Evolutionary conservation across 2,329 filamentous ascomycete species (phyloP), one percentile per base, ranked within the genome.

Genomic region (Xylariales sp.): DNA sequence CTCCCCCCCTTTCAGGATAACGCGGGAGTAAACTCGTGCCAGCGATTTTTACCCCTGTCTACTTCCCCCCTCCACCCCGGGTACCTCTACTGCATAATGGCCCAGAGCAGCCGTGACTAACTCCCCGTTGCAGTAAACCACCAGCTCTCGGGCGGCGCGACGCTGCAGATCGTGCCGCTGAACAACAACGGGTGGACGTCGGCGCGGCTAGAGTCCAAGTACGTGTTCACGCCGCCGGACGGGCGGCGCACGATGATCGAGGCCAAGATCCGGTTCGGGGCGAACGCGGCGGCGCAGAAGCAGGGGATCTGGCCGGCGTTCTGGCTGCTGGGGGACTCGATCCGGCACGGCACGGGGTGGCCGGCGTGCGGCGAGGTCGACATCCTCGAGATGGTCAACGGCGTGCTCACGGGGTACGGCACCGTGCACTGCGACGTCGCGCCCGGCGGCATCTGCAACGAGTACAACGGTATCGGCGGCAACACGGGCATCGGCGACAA

Each of bases 221-320:
- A 82, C 72, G 77, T 80, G 3, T 86, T 83, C 77, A 81, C 80
- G 2, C 83, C 84, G 0, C 52, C 75, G 16, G 74, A 79, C 1
- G 82, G 82, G 55, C 76, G 76, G 41, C 71, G 75, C 54, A 84
- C 84, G 45, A 74, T 83, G 39, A 79, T 81, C 55, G 82, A 86
- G 75, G 81, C 81, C 9, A 75, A 75, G 49, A 77, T 86, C 61
- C 81, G 83, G 7, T 83, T 84, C 68, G 85, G 84, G 39, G 64
- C 66, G 64, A 80, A 80, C 73, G 61, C 76, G 10, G 65, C 74
- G 16, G 70, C 70, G 36, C 78, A 79, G 56, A 84, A 85, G 77
- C 79, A 83, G 71, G 84, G 84, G 12, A 79, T 86, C 69, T 86
- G 84, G 84, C 84, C 84, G 2, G 84, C 84, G 3, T 86, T 86